Conservation (phyloP, 768 basidiomycete species). For the Fomitopsis pulvina region DNA sequence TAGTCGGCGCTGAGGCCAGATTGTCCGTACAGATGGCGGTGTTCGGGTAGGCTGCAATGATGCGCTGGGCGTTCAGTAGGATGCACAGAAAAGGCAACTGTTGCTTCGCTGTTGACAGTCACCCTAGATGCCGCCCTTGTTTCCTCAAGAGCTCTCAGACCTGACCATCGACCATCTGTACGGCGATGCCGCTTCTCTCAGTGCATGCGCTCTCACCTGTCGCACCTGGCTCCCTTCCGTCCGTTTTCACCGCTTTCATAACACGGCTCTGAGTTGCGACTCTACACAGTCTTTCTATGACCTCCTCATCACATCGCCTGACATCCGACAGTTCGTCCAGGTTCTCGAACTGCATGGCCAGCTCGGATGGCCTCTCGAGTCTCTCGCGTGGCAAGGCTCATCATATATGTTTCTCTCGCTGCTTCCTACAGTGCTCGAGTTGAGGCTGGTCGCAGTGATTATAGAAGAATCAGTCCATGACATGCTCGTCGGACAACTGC, state of each 20-base stretch:
- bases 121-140: too few species aligned
- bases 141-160: conserved; percentile 16
- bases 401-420: background rate
- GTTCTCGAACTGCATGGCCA: conserved; percentile 1
- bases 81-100: too few species aligned
- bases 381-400: background rate
- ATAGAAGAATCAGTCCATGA: background rate
- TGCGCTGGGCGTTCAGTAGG: too few species aligned
- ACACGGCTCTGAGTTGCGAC: background rate
- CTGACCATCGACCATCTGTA: conserved; percentile 14
- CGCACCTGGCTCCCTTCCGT: conserved; percentile 6
- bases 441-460: background rate
- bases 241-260: conserved; percentile 12
- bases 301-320: conserved; percentile 1
- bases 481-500: background rate
- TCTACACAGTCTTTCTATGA: background rate
- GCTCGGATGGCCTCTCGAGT: background rate
- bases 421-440: conserved; percentile 3
- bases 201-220: conserved; percentile 8
- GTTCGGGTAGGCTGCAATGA: too few species aligned
- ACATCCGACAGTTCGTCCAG: conserved; percentile 1
- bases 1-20: too few species aligned
- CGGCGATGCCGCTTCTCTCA: conserved; percentile 9
- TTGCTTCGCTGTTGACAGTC: too few species aligned
- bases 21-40: too few species aligned